Evolutionary conservation across 176 grass and related monocot species (phyloP), one percentile per base, ranked within the genome.

Genomic region (Elaeis guineensis): DNA sequence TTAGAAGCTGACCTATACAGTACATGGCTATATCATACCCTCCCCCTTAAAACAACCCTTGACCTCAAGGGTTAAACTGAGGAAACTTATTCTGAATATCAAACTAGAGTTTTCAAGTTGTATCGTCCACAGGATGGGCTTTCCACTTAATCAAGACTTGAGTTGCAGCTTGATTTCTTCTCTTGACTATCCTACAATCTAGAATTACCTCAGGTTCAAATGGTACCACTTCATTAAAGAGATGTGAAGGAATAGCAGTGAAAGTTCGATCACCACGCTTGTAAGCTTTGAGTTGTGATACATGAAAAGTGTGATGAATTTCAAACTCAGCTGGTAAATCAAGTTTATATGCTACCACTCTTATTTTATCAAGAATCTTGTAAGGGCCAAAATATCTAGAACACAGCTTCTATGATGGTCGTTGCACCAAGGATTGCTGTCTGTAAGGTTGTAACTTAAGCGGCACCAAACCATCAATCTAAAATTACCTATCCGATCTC

Each of bases 231-330:
- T n/a, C n/a, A n/a, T n/a, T n/a, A n/a, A n/a, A n/a, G n/a, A n/a
- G n/a, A n/a, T n/a, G n/a, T n/a, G n/a, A n/a, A n/a, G n/a, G n/a
- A n/a, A n/a, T n/a, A n/a, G n/a, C n/a, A n/a, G n/a, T n/a, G n/a
- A n/a, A n/a, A n/a, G n/a, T n/a, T n/a, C n/a, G n/a, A n/a, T n/a
- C n/a, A n/a, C n/a, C n/a, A n/a, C n/a, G n/a, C n/a, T n/a, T n/a
- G n/a, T n/a, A n/a, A n/a, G n/a, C n/a, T n/a, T 65, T 65, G 4
- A 65, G 39, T 39, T 65, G 61, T 25, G 26, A 65, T 8, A 65
- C 61, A 65, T 65, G 61, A 39, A 65, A 65, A 4, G 35, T 35
- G 17, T 25, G 61, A 49, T 65, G 61, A 9, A 65, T 65, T 18
- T 35, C 12, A 8, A 24, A 25, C 6, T 35, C 25, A 2, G 2